Percentiles rank a stretch among this genome's conserved stretches.
phyloP scores from a whole-genome alignment of 2,329 filamentous ascomycete genomes.

The Exophiala oligosperma region DNA sequence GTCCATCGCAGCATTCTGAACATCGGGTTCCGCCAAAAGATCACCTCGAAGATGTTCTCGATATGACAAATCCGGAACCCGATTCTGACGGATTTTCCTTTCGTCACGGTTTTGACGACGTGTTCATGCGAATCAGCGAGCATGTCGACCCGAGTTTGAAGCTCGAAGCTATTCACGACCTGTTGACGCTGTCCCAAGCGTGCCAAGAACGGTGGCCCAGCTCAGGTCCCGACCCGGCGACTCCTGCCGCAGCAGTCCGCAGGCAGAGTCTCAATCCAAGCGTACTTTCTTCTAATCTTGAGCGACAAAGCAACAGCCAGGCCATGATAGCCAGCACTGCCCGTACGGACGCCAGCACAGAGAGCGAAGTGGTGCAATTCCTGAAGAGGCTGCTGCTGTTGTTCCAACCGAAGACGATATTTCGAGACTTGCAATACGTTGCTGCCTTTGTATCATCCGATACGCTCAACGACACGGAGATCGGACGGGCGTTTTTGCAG shows the following conservation, averaged over 20 bases:
- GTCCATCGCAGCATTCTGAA: background rate
- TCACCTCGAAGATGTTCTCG: background rate
- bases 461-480: constrained; percentile 58
- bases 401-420: constrained; percentile 75
- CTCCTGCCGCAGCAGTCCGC: constrained; percentile 11
- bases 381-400: constrained; percentile 67
- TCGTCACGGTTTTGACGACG: constrained; percentile 37
- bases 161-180: constrained; percentile 76
- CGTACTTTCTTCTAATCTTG: constrained; percentile 8
- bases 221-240: background rate
- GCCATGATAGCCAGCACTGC: constrained; percentile 23
- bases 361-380: constrained; percentile 51
- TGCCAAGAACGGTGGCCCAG: constrained; percentile 2
- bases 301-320: background rate
- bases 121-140: constrained; percentile 83
- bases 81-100: constrained; percentile 11
- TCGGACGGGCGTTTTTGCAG: constrained; percentile 83
- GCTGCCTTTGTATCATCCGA: constrained; percentile 61
- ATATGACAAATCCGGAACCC: background rate
- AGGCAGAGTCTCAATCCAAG: constrained; percentile 25
- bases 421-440: constrained; percentile 75
- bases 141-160: constrained; percentile 87
- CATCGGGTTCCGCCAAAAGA: background rate
- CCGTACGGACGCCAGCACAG: background rate
- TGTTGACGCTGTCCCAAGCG: constrained; percentile 78